Base-by-base conservation (phyloP, 2,329 filamentous ascomycete genomes). In the Neopestalotiopsis sp. region DNA sequence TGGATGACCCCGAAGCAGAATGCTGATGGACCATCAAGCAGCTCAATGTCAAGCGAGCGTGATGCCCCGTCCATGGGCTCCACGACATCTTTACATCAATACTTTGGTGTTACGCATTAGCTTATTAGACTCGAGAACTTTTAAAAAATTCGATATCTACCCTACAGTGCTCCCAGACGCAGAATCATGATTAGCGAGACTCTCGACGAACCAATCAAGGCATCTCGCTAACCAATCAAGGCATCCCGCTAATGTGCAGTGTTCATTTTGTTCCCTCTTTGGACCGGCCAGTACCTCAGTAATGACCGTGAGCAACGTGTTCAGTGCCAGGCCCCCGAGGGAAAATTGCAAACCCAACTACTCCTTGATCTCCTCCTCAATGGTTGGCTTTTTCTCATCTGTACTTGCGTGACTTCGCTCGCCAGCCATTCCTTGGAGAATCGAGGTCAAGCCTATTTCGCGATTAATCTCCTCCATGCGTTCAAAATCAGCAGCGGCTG, bases 381-480 rank as follows among this genome's bases (percentile, higher is more conserved):
- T 14, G 24, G 68, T 68, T 2, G 69, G 65, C 65, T 74, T 69
- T 69, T 75, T 74, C 66, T 77, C 73, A 12, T 77, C 72, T 3
- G 73, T 68, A 17, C 74, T 74, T 12, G 71, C 69, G 24, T 74
- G 74, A 56, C 73, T 74, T 4, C 65, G 58, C 30, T 69, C 72
- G 14, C 71, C 72, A 9, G 70, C 57, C 4, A 76, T 63, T 7
- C 74, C 77, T 3, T 77, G 74, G 13, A 84, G 73, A 71, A 85
- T 77, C n/a, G 79, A 78, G 1, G 77, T 82, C 1, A 93, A 81
- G 0, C 92, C 92, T 70, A 94, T 89, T 74, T 93, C 91, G 40
- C 83, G 81, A 76, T 93, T 91, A 74, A 94, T 92, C 77, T 91
- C 88, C n/a, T 86, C 85, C 90, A 93, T 93, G 34, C 91, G 86